Evolutionary conservation across 441 rosid genomes (phyloP), one percentile per base, ranked within the genome.

Genomic region (Gossypium aridum): DNA sequence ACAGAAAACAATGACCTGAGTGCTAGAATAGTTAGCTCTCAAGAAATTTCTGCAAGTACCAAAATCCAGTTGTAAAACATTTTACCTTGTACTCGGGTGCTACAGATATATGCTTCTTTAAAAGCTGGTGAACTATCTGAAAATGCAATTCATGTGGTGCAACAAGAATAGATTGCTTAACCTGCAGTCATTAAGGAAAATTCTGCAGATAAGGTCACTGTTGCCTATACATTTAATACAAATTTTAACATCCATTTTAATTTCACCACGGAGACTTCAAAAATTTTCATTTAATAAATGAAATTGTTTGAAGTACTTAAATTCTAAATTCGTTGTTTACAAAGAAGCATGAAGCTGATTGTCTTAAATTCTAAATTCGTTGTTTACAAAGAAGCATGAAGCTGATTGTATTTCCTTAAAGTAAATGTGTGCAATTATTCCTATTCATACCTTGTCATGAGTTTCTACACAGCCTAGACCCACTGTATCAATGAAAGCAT

Each of bases 1-100:
- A 79, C 98, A 94, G 84, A 96, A 96, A 74, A 96, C 89, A 79
- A 96, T 88, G 53, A 91, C 90, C 99, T 96, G 87, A 28, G 26
- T 62, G 72, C 72, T 83, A 77, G 64, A 69, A 77, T 22, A 12
- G 25, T 75, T 68, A 79, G 62, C 63, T 54, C 63, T 70, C 49
- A 75, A 37, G 22, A 63, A 19, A 59, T 17, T 9, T 17, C 47
- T 10, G 57, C 47, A 71, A 37, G 28, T 53, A 77, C 70, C 19
- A 31, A 76, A 71, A 74, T n/a, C n/a, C 61, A 61, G 28, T 63
- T 61, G 45, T 74, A 57, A 34, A 76, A 37, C 43, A 73, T 51
- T 57, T 83, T 82, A 96, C 98, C 96, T 92, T 96, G 80, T 91
- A 96, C 78, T 92, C 95, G 2, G 88, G 79, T 23, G 81, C 82